Base-by-base conservation (phyloP, 1,284 basidiomycete species). In the Irpex sp. region DNA sequence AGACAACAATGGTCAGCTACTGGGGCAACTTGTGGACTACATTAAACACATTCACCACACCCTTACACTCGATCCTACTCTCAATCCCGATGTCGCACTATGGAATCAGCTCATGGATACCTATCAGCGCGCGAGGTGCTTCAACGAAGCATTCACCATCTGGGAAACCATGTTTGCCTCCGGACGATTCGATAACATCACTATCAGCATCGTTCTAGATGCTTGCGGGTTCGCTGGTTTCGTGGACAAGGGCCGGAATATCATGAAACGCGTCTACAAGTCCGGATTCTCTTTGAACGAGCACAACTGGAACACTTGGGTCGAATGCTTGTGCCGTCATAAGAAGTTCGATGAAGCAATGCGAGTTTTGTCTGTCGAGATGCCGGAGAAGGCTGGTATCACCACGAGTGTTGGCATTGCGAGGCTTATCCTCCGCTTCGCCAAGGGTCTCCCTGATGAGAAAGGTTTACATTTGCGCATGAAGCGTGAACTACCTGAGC, bases 71-170 rank as follows among this genome's bases (percentile, higher is more conserved):
- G 94, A 97, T 70, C 81, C 88, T 7, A 81, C 82, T 17, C 78
- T 97, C 64, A 82, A 85, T 19, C 92, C 93, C 2, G 90, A 95
- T 69, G 80, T 87, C 9, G 76, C 80, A 1, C 80, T 95, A n/a
- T 88, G 92, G 81, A 97, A 95, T 71, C 86, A 93, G 67, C 79
- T 98, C 63, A 94, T 98, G 92, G 88, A 93, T 72, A 90, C 93
- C 1, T 98, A 97, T 76, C 88, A 92, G 68, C 87, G 88, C 21
- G 81, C 88, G 3, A 88, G 87, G 2, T 87, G 85, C 61, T 89
- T 88, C 63, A 78, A 77, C 0, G 87, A 92, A 65, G 89, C 92
- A 6, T 86, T 87, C 68, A 82, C 87, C 35, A 83, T 97, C 9
- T 98, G 95, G 94, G 87, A 94, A 66, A 82, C 84, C 66, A 81